These are phyloP conservation scores for Steccherinum ochraceum DNA, from an alignment of 768 basidiomycete species.

Conservation along the genomic window DNA sequence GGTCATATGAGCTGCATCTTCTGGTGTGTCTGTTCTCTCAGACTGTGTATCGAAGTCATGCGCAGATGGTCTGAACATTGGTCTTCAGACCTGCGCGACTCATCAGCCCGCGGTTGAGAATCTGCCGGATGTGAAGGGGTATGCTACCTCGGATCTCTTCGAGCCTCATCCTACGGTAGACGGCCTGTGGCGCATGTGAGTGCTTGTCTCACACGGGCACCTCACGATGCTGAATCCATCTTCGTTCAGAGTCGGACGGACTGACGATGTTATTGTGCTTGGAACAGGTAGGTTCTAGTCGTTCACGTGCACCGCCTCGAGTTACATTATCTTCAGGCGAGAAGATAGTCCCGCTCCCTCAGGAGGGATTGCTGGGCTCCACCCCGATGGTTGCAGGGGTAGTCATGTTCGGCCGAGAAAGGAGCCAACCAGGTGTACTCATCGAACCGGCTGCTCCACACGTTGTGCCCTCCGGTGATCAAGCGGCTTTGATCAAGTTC, in stretches of 20 bases:
- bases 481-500: constrained; percentile 2
- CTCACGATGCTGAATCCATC: no score
- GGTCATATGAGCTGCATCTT: constrained; percentile 12
- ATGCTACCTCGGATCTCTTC: constrained; percentile 15
- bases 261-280: constrained; percentile 39
- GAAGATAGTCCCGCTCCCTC: constrained; percentile 12
- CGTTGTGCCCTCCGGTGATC: constrained; percentile 5
- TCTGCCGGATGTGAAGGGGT: constrained; percentile 11
- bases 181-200: constrained; percentile 23
- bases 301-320: no score
- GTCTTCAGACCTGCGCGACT: constrained; percentile 12
- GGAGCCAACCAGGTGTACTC: constrained; percentile 10
- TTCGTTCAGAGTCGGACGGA: constrained; percentile 22
- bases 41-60: background rate
- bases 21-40: constrained; percentile 9
- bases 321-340: constrained; percentile 24
- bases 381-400: constrained; percentile 7
- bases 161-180: constrained; percentile 13
- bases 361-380: constrained; percentile 7
- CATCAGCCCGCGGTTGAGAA: constrained; percentile 12
- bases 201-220: background rate
- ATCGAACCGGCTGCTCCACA: constrained; percentile 9
- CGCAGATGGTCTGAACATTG: constrained; percentile 1
- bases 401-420: constrained; percentile 16
- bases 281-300: constrained; percentile 6